These are phyloP conservation scores for Kokia cookei DNA, from an alignment of 441 rosid genomes.

Conservation along the genomic window DNA sequence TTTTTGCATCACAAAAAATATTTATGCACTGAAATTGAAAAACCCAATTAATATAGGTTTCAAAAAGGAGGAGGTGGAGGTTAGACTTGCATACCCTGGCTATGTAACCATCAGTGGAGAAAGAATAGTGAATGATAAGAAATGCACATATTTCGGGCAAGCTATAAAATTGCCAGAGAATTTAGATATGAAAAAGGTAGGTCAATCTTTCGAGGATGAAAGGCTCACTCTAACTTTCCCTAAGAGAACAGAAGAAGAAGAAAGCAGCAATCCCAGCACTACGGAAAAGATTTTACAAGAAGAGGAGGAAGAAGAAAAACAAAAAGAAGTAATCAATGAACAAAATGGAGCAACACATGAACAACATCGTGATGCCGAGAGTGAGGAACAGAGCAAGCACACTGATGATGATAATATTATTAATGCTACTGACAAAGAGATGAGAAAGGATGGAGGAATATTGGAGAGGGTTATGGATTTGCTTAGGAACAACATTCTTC, in stretches of 20 bases:
- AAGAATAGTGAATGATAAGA: slow-evolving; percentile 21
- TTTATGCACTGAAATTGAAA: too few species aligned
- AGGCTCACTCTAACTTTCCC: slow-evolving; percentile 34
- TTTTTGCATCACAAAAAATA: too few species aligned
- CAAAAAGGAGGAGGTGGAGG: slow-evolving; percentile 34
- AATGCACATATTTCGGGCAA: slow-evolving; percentile 22
- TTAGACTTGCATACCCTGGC: slow-evolving; percentile 23
- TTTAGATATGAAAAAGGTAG: slow-evolving; percentile 20
- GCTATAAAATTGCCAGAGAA: slow-evolving; percentile 23
- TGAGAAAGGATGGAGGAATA: background rate
- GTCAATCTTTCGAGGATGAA: slow-evolving; percentile 22
- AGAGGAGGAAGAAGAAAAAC: background rate
- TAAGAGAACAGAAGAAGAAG: slow-evolving; percentile 5
- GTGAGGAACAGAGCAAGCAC: slow-evolving; percentile 12
- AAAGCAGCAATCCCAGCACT: background rate
- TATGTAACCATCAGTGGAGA: slow-evolving; percentile 34
- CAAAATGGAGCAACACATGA: background rate
- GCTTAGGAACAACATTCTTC: slow-evolving; percentile 23
- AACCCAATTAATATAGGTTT: slow-evolving; percentile 19
- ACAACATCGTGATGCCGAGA: background rate
- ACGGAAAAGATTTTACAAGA: background rate
- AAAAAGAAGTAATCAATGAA: background rate
- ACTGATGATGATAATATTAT: background rate
- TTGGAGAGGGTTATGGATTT: slow-evolving; percentile 15
- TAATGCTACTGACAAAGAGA: background rate